These are phyloP conservation scores for Barbatosphaeria neglecta DNA, from an alignment of 495 filamentous ascomycete species.

Conservation along the genomic window DNA sequence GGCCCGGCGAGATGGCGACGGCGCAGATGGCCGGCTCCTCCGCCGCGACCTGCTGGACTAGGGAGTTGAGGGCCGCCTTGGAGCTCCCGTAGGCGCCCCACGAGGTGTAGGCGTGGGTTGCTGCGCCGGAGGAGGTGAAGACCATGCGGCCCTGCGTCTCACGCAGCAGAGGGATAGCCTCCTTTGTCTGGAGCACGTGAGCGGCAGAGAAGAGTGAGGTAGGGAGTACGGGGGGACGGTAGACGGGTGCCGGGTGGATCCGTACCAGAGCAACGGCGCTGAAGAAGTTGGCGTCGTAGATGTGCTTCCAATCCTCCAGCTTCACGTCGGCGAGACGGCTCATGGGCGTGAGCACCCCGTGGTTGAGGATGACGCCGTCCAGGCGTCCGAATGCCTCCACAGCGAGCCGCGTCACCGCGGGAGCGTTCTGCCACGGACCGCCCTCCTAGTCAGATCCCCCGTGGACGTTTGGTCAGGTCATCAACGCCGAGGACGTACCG, in stretches of 20 bases:
- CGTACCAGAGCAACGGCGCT: slow-evolving; percentile 66
- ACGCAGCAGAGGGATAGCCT: slow-evolving; percentile 61
- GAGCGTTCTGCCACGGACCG: slow-evolving; percentile 32
- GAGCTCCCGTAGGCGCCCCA: slow-evolving; percentile 76
- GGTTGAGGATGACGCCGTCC: slow-evolving; percentile 79
- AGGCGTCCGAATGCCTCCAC: slow-evolving; percentile 55
- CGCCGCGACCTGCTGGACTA: slow-evolving; percentile 55
- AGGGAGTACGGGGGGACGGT: neutral
- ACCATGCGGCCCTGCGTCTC: slow-evolving; percentile 56
- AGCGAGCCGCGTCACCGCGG: slow-evolving; percentile 51
- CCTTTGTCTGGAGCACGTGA: slow-evolving; percentile 46
- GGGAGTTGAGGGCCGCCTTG: slow-evolving; percentile 83
- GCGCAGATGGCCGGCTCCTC: slow-evolving; percentile 72
- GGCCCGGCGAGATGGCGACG: slow-evolving; percentile 66
- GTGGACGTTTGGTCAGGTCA: too few relatives aligned
- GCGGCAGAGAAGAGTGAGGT: neutral
- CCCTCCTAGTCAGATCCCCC: too few relatives aligned
- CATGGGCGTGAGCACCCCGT: slow-evolving; percentile 73
- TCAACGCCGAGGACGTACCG: slow-evolving; percentile 29
- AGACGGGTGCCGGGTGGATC: too few relatives aligned
- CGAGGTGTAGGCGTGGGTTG: slow-evolving; percentile 50
- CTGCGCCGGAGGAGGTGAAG: slow-evolving; percentile 68
- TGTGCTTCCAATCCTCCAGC: slow-evolving; percentile 59
- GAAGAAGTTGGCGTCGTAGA: slow-evolving; percentile 77
- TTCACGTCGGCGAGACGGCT: slow-evolving; percentile 52